Base-by-base conservation (phyloP, 2,329 filamentous ascomycete species). In the Beauveria bassiana region DNA sequence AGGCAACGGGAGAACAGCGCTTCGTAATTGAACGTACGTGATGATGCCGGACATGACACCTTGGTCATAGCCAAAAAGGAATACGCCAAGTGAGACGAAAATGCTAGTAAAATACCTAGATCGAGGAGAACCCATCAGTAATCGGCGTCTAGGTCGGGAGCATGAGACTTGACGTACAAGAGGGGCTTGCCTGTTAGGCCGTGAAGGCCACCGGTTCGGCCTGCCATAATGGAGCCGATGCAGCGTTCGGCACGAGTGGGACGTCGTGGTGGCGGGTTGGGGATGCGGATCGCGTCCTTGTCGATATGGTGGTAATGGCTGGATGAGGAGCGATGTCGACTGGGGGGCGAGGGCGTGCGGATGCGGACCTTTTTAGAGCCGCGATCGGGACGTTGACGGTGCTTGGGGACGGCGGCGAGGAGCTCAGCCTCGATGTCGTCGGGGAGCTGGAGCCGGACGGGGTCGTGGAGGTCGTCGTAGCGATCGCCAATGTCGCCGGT, bases 181-280 rank as follows among this genome's bases (percentile, higher is more conserved):
- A 99, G 81, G 76, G 93, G 87, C 81, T 96, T 96, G 78, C 95
- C 95, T 70, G 96, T 96, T 69, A 99, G 84, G 81, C 95, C 95
- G 78, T 95, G 90, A 70, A 91, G 88, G 72, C 89, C 86, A 72
- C 84, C 81, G 68, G 86, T 83, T 66, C 90, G 86, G 72, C 87
- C 86, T 67, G 91, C 86, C 93, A 99, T 97, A 83, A 96, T 88
- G 79, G 81, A 76, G 68, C 89, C 90, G 69, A 98, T 77, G 66
- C 90, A 75, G 71, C 86, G 88, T 74, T 93, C 85, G 65, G 79
- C 83, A 69, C 82, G 82, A 59, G 85, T 83, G 64, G 92, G 85
- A 64, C 77, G 83, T 67, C 83, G 83, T 53, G 82, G 83, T 57
- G 79, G 77, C 63, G 89, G 84, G 69, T 83, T 81, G 28, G 93